Base-by-base conservation (phyloP, 495 filamentous ascomycete species). In the Penicillium flavigenum region DNA sequence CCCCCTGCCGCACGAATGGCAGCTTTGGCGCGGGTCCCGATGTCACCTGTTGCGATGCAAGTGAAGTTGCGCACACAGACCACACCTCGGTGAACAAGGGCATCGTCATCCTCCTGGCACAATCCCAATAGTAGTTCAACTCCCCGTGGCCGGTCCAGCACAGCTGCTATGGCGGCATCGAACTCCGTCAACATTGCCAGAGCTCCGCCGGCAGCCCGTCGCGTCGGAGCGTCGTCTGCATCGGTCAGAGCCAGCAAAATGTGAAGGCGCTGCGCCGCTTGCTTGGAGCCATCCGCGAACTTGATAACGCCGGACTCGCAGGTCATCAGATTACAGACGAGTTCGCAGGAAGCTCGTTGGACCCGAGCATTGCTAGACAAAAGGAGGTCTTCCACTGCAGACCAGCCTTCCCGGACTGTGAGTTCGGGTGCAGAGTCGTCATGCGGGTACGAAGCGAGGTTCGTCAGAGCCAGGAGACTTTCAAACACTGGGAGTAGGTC, bases 401-500 rank as follows among this genome's bases (percentile, higher is more conserved):
- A 57, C 81, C 88, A 92, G 11, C 85, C 84, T 38, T 80, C 75
- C 29, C 88, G 86, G 31, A 92, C 86, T 51, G 92, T 95, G 12
- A 79, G 72, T 47, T 83, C 80, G 5, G 89, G 79, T 1, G 88
- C 86, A 11, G 86, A 77, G 34, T 82, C 79, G 65, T 90, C 82
- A 27, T 62, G 59, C 17, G 87, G 82, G 16, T 85, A 84, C 0
- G 91, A 92, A 1, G 93, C 94, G 8, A 98, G 81, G 63, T 98
- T 98, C 1, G 94, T 96, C 29, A 98, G 82, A 2, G 94, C 95
- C 54, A 98, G 84, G 14, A 98, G 80, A 2, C 88, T 81, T 67
- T 98, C 94, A 65, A 97, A 98, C 4, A 87, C 83, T 0, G 92
- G 90, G 7, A 97, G 80, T n/a, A 97, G 85, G 67, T 93, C 86